phyloP scores from a whole-genome alignment of 768 basidiomycete genomes.

The Auriscalpium orientale region DNA sequence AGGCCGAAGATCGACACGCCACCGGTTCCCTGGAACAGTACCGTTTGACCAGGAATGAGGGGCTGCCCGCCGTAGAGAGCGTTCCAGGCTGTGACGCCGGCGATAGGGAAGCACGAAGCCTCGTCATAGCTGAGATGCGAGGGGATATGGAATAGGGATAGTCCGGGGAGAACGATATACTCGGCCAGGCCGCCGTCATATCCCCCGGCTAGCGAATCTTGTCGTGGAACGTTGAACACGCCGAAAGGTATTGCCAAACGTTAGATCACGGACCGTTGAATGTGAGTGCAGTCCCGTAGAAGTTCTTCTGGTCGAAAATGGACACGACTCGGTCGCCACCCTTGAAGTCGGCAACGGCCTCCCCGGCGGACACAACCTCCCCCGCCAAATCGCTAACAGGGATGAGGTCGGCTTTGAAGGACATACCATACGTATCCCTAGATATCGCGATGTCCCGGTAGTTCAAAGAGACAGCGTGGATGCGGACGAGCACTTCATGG shows the following conservation, averaged over 20 bases:
- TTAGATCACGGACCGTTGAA: not conserved
- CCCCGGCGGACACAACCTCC: conserved; percentile 36
- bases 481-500: conserved; percentile 46
- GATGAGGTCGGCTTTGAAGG: conserved; percentile 26
- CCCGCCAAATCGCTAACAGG: conserved; percentile 44
- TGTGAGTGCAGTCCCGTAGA: not conserved
- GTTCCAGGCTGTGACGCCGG: conserved; percentile 60
- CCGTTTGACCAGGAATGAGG: conserved; percentile 52
- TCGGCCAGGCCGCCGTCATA: conserved; percentile 47
- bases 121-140: conserved; percentile 54
- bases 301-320: not conserved
- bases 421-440: conserved; percentile 28
- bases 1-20: conserved; percentile 53
- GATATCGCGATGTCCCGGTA: conserved; percentile 45
- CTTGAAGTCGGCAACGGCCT: conserved; percentile 34
- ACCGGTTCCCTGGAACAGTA: conserved; percentile 50
- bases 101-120: conserved; percentile 57
- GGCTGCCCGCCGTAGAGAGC: conserved; percentile 41
- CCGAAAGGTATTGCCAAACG: too few relatives aligned
- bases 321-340: conserved; percentile 36
- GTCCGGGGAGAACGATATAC: conserved; percentile 40
- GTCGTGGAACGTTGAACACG: too few relatives aligned
- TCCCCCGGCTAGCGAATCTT: conserved; percentile 28
- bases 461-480: conserved; percentile 50
- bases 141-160: conserved; percentile 40